These are phyloP conservation scores for Calycina marina DNA, from an alignment of 2,329 filamentous ascomycete species.

Conservation along the genomic window DNA sequence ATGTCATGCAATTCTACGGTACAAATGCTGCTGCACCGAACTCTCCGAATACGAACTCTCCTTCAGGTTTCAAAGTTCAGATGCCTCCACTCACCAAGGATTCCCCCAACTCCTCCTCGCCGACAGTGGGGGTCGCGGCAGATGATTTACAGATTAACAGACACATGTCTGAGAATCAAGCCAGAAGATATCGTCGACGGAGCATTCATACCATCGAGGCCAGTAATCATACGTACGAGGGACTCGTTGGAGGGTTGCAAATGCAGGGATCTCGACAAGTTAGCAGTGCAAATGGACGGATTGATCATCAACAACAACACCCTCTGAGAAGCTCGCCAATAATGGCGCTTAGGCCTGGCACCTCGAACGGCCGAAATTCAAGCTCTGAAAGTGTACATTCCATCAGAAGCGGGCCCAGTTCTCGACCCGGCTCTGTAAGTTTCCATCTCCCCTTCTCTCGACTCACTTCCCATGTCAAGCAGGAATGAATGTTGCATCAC, in stretches of 20 bases:
- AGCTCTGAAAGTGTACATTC: constrained; percentile 53
- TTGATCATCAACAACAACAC: constrained; percentile 20
- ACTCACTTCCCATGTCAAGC: constrained; percentile 14
- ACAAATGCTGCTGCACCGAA: constrained; percentile 24
- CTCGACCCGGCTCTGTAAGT: constrained; percentile 54
- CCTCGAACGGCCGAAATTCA: constrained; percentile 28
- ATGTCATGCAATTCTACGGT: constrained; percentile 39
- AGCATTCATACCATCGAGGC: constrained; percentile 59
- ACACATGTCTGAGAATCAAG: constrained; percentile 44
- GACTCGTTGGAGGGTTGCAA: constrained; percentile 8
- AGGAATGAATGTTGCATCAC: too few species aligned
- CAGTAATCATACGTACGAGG: constrained; percentile 9
- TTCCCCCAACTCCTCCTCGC: constrained; percentile 3
- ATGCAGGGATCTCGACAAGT: constrained; percentile 18
- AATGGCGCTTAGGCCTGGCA: constrained; percentile 12
- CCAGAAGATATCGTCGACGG: constrained; percentile 65
- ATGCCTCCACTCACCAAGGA: constrained; percentile 17
- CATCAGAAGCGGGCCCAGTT: constrained; percentile 37
- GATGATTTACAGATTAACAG: constrained; percentile 36
- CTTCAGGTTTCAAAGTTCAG: constrained; percentile 13
- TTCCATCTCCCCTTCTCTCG: constrained; percentile 6
- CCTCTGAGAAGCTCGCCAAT: constrained; percentile 22
- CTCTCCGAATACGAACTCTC: constrained; percentile 11
- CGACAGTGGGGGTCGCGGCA: constrained; percentile 7
- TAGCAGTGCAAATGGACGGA: constrained; percentile 18